These are phyloP conservation scores for Deuterostichococcus epilithicus DNA, from an alignment of 139 green algal species.

Conservation along the genomic window DNA sequence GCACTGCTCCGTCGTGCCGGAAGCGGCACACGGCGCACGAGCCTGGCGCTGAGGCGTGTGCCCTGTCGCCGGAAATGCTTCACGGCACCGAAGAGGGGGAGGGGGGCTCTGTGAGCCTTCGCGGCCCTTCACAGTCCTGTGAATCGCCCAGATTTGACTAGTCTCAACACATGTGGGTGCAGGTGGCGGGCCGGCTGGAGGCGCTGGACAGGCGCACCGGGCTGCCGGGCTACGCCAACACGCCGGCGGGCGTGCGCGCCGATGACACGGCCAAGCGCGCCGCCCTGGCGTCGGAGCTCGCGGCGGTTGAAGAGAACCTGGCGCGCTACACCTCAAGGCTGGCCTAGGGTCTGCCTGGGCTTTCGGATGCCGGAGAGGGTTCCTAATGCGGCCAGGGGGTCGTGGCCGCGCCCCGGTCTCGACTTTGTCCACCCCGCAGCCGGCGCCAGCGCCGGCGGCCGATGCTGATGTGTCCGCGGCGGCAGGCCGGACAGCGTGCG, in stretches of 20 bases:
- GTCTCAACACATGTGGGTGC: not conserved
- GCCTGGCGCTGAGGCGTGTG: not conserved
- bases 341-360: too few relatives aligned
- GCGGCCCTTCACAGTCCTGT: not conserved
- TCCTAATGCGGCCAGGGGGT: too few relatives aligned
- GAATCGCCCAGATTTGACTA: not conserved
- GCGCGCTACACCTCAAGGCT: slow-evolving; percentile 30
- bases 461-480: too few relatives aligned
- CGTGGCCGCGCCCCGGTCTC: too few relatives aligned
- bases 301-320: slow-evolving; percentile 27
- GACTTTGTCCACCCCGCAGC: too few relatives aligned
- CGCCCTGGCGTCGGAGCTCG: slow-evolving; percentile 57
- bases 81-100: not conserved
- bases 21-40: not conserved
- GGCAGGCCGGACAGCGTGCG: too few relatives aligned
- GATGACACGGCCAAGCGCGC: slow-evolving; percentile 46
- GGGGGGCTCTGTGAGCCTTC: not conserved
- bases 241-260: slow-evolving; percentile 57
- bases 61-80: too few relatives aligned
- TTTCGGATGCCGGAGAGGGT: too few relatives aligned
- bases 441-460: too few relatives aligned
- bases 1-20: not conserved
- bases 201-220: slow-evolving; percentile 52
- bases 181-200: slow-evolving; percentile 21
- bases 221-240: slow-evolving; percentile 64